Percentiles rank a stretch among this genome's conserved stretches.
These are phyloP conservation scores for Orbilia ellipsospora DNA, from an alignment of 2,329 filamentous ascomycete genomes.

Conservation along the genomic window DNA sequence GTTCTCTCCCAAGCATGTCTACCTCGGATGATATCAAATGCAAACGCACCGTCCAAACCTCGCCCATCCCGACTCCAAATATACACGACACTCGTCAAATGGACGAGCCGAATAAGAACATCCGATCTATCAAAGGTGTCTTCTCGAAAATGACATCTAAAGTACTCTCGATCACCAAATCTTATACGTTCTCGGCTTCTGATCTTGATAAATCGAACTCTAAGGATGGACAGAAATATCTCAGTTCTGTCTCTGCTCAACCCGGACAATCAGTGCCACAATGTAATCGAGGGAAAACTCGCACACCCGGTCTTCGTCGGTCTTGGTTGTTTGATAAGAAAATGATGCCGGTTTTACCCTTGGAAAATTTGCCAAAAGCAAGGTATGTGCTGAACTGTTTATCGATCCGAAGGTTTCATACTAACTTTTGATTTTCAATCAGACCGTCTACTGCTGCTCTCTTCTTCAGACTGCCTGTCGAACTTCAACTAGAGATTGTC, in stretches of 20 bases:
- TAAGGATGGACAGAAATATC: constrained; percentile 7
- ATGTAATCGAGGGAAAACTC: constrained; percentile 24
- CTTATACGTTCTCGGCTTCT: constrained; percentile 1
- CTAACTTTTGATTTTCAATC: background rate
- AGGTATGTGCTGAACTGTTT: constrained; percentile 10
- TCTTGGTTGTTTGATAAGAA: constrained; percentile 51
- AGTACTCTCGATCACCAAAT: constrained; percentile 23
- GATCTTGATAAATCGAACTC: constrained; percentile 7
- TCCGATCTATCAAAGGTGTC: constrained; percentile 14
- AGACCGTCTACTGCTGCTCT: constrained; percentile 29
- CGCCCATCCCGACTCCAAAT: constrained; percentile 7
- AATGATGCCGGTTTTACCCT: constrained; percentile 10
- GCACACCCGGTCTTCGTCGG: constrained; percentile 34
- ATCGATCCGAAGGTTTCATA: background rate
- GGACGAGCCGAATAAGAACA: constrained; percentile 8
- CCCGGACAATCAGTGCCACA: constrained; percentile 6
- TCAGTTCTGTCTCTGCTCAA: constrained; percentile 19
- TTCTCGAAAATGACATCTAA: constrained; percentile 41
- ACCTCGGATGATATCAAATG: constrained; percentile 23
- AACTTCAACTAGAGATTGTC: constrained; percentile 43
- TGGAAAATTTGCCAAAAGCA: constrained; percentile 16
- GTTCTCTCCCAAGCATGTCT: constrained; percentile 13
- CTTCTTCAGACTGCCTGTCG: constrained; percentile 46
- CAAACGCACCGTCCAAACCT: constrained; percentile 20
- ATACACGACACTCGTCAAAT: constrained; percentile 9